These are phyloP conservation scores for Chaetomium globosum DNA, from an alignment of 2,329 filamentous ascomycete genomes.

Conservation along the genomic window DNA sequence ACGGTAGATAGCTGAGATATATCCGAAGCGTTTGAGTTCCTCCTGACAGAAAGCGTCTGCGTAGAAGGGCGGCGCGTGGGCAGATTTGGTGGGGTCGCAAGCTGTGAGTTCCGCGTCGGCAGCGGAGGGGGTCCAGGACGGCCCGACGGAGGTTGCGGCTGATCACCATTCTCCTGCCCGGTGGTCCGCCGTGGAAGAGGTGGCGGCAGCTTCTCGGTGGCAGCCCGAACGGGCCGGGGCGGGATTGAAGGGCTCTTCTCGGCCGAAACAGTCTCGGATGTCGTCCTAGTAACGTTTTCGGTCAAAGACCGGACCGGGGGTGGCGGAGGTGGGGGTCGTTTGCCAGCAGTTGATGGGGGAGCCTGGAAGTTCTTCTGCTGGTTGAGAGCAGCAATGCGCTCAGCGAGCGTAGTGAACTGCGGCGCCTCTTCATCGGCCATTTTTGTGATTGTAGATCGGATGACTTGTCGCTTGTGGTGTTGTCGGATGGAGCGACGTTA, in stretches of 20 bases:
- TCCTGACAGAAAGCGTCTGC: constrained; percentile 48
- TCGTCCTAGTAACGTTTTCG: constrained; percentile 44
- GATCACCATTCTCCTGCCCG: constrained; percentile 32
- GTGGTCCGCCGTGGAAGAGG: constrained; percentile 46
- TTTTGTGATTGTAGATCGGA: constrained; percentile 15
- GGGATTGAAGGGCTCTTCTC: constrained; percentile 46
- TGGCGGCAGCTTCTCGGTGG: constrained; percentile 40
- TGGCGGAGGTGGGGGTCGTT: constrained; percentile 51
- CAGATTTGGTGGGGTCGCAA: constrained; percentile 50
- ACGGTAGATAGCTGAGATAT: constrained; percentile 57
- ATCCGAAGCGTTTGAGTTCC: constrained; percentile 62
- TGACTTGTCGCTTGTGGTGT: not conserved
- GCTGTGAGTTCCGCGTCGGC: constrained; percentile 45
- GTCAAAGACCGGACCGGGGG: constrained; percentile 49
- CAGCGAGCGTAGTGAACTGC: constrained; percentile 61
- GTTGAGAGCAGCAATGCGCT: constrained; percentile 67
- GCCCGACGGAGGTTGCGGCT: constrained; percentile 35
- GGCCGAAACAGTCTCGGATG: constrained; percentile 30
- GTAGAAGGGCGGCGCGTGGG: constrained; percentile 55
- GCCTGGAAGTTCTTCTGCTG: constrained; percentile 60
- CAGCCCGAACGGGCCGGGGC: constrained; percentile 41
- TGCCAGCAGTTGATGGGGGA: constrained; percentile 40
- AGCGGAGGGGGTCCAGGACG: constrained; percentile 44
- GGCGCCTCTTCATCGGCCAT: constrained; percentile 67
- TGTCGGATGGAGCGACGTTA: constrained; percentile 7